Conservation (phyloP, 1,284 basidiomycete genomes). For the Cutaneotrichosporon daszewskae region DNA sequence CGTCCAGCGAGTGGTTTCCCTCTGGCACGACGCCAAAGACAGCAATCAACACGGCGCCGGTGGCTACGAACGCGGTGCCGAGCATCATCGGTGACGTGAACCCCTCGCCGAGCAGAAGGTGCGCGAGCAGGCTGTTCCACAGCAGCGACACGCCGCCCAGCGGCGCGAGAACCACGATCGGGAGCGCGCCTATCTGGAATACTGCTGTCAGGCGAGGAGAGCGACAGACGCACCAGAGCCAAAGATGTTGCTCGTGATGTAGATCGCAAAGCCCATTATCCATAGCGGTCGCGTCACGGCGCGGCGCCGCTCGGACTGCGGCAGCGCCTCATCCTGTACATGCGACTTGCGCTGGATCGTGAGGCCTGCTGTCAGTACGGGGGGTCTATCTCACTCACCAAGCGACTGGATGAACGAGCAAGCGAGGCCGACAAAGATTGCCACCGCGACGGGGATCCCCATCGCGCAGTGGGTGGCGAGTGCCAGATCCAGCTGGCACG, state of each 20-base stretch:
- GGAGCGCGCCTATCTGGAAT: conserved; percentile 89
- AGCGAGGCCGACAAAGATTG: conserved; percentile 68
- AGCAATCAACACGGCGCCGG: conserved; percentile 61
- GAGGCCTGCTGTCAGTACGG: conserved; percentile 53
- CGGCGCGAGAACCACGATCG: conserved; percentile 86
- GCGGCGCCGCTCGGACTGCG: conserved; percentile 58
- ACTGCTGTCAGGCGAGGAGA: conserved; percentile 49
- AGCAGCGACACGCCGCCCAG: conserved; percentile 85
- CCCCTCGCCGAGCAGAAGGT: conserved; percentile 74
- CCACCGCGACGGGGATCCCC: conserved; percentile 54
- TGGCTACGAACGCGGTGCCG: conserved; percentile 80
- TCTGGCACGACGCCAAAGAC: conserved; percentile 67
- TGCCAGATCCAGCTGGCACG: too few species aligned
- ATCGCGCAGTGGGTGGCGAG: too few species aligned
- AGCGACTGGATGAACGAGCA: conserved; percentile 87
- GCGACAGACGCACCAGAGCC: conserved; percentile 47
- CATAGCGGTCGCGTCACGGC: conserved; percentile 77
- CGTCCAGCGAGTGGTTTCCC: conserved; percentile 78
- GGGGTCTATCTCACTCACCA: conserved; percentile 44
- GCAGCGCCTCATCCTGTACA: conserved; percentile 71
- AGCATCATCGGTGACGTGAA: conserved; percentile 79
- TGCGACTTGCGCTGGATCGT: conserved; percentile 95
- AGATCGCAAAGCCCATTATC: conserved; percentile 77
- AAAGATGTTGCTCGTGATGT: conserved; percentile 81
- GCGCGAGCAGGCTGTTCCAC: conserved; percentile 92